These are phyloP conservation scores for Globisporangium mamillatum DNA, from an alignment of 352 stramenopile species.

Conservation along the genomic window DNA sequence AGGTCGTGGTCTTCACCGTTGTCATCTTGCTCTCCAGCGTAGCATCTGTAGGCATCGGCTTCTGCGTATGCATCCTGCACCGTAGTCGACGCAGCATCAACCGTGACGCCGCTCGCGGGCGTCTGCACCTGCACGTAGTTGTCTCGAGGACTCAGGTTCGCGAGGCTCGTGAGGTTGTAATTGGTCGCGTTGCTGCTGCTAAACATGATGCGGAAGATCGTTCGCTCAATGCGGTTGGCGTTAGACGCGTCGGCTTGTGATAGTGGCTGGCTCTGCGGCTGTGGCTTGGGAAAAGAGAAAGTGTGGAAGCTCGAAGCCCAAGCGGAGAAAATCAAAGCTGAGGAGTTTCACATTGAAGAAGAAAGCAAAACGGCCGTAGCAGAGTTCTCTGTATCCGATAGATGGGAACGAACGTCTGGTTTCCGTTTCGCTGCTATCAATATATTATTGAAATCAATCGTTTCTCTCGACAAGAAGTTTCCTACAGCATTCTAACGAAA, in stretches of 20 bases:
- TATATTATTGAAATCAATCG: no score
- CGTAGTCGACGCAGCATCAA: not conserved
- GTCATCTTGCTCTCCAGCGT: not conserved
- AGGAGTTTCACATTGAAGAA: not conserved
- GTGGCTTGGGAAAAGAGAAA: not conserved
- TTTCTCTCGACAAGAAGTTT: no score
- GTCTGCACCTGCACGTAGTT: conserved; percentile 12
- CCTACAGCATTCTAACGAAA: no score
- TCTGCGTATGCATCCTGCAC: not conserved
- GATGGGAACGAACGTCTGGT: no score
- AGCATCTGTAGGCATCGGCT: not conserved
- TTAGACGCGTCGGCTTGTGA: not conserved
- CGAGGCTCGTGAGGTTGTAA: conserved; percentile 8
- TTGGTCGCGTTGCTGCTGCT: conserved; percentile 3
- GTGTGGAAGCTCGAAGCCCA: not conserved
- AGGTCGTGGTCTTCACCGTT: not conserved
- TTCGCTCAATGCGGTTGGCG: no score
- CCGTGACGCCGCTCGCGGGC: not conserved
- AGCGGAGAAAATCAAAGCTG: not conserved
- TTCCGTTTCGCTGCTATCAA: no score
- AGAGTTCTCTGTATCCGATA: not conserved
- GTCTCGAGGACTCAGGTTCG: conserved; percentile 9
- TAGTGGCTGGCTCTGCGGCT: not conserved
- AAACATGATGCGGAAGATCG: not conserved
- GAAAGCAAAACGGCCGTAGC: not conserved